These are phyloP conservation scores for Phytopythium sindhum DNA, from an alignment of 352 stramenopile genomes.

Conservation along the genomic window DNA sequence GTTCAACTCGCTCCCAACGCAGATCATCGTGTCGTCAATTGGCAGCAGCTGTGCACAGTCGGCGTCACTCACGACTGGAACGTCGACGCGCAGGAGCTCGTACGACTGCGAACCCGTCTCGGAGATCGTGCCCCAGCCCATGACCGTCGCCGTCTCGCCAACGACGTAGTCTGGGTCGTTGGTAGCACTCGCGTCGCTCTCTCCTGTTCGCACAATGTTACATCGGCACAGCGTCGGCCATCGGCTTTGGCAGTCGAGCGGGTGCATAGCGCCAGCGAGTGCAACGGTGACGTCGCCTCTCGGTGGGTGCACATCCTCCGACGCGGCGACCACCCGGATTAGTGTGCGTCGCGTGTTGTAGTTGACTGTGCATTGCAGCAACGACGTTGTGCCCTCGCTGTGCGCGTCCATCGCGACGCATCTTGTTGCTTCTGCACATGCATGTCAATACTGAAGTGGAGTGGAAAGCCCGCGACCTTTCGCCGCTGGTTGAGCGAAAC, in stretches of 20 bases:
- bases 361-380: too few relatives aligned
- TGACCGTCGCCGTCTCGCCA: constrained; percentile 25
- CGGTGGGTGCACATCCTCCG: not conserved
- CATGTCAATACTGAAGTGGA: not conserved
- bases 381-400: too few relatives aligned
- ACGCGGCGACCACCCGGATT: not conserved
- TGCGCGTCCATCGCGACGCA: not conserved
- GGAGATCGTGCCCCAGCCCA: constrained; percentile 41
- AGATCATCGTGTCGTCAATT: constrained; percentile 52
- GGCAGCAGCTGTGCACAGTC: constrained; percentile 24
- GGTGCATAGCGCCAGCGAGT: not conserved
- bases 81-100: constrained; percentile 34
- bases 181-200: not conserved
- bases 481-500: not conserved
- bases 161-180: constrained; percentile 25
- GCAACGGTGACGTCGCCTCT: not conserved
- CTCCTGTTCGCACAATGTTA: not conserved
- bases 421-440: too few relatives aligned
- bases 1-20: constrained; percentile 33
- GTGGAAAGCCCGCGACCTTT: not conserved
- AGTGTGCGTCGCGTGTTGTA: too few relatives aligned
- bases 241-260: not conserved
- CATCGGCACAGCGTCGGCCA: not conserved
- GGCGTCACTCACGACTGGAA: constrained; percentile 35
- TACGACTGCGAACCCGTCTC: constrained; percentile 31